These are phyloP conservation scores for Zygnema circumcarinatum DNA, from an alignment of 139 green algal genomes.

Conservation along the genomic window DNA sequence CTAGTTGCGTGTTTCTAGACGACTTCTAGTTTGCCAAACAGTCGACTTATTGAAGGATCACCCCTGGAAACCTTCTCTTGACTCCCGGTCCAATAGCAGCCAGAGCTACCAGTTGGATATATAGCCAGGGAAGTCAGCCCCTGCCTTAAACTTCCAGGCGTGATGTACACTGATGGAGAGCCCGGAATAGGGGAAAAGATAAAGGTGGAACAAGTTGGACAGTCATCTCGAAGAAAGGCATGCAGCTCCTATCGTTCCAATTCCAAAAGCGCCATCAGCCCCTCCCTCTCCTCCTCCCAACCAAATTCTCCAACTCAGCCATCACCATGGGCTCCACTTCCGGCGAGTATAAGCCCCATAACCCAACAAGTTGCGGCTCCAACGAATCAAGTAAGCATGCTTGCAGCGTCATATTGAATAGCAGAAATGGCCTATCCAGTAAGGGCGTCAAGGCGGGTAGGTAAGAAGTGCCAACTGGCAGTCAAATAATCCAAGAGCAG, in stretches of 20 bases:
- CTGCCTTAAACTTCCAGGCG: neutral
- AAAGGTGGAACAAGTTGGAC: neutral
- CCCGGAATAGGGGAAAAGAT: neutral
- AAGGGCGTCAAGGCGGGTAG: neutral
- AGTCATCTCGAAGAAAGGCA: neutral
- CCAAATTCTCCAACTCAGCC: neutral
- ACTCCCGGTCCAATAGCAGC: neutral
- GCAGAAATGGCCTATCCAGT: conserved; percentile 1
- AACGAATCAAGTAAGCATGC: neutral
- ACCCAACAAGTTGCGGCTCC: neutral
- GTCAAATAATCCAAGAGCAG: conserved; percentile 7
- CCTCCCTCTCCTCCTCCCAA: neutral
- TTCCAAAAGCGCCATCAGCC: neutral
- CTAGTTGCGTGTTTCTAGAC: no score
- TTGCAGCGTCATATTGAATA: neutral
- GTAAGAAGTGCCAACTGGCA: neutral
- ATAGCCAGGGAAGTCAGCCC: neutral
- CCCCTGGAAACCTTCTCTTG: neutral
- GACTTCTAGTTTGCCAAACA: neutral
- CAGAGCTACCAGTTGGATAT: neutral
- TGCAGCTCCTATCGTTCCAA: neutral
- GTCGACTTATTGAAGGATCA: neutral
- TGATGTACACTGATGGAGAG: no score
- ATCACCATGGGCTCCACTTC: neutral
- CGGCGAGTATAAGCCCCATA: neutral